These are phyloP conservation scores for Striga asiatica DNA, from an alignment of 257 asterid genomes.

Conservation along the genomic window DNA sequence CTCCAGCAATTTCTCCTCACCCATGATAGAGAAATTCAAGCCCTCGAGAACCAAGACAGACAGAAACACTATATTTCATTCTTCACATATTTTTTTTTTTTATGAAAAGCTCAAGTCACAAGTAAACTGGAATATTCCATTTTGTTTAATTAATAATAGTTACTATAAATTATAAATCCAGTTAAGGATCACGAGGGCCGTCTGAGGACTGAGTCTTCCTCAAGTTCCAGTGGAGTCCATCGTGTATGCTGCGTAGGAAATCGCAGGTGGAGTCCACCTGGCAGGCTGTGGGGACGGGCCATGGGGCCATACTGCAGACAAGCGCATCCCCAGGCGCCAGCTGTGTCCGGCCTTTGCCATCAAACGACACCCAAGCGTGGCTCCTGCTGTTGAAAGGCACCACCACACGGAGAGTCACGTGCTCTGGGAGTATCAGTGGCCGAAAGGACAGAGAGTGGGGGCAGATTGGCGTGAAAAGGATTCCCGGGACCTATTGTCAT, in stretches of 20 bases:
- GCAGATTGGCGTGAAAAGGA: constrained; percentile 91
- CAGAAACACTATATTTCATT: too few relatives aligned
- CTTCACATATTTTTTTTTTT: too few relatives aligned
- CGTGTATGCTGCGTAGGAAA: constrained; percentile 81
- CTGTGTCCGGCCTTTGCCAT: constrained; percentile 79
- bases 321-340: constrained; percentile 88
- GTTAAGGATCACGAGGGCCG: constrained; percentile 52
- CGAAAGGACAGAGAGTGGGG: constrained; percentile 94
- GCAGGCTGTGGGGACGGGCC: constrained; percentile 98
- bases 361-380: constrained; percentile 97
- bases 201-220: constrained; percentile 85
- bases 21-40: too few relatives aligned
- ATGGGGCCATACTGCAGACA: constrained; percentile 95
- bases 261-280: constrained; percentile 69
- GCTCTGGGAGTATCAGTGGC: constrained; percentile 88
- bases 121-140: too few relatives aligned
- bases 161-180: too few relatives aligned
- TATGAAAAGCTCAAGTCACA: too few relatives aligned
- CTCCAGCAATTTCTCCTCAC: too few relatives aligned
- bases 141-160: too few relatives aligned
- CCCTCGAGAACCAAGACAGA: too few relatives aligned
- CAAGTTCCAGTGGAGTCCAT: constrained; percentile 95
- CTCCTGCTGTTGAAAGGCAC: constrained; percentile 86
- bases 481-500: constrained; percentile 82
- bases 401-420: constrained; percentile 65